Evolutionary conservation across 257 asterid genomes (phyloP).

Genomic region (Lithospermum erythrorhizon): DNA sequence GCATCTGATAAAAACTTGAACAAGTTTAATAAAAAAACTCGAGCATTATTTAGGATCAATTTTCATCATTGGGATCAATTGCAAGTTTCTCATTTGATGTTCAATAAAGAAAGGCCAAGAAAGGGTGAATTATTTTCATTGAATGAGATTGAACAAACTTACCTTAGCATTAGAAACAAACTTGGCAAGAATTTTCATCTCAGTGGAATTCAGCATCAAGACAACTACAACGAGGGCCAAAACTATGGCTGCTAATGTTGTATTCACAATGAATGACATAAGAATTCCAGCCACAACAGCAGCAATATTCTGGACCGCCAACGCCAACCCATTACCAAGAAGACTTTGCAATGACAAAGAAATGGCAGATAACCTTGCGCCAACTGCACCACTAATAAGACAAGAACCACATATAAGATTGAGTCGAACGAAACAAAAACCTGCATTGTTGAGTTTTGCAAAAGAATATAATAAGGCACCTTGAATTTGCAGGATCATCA

Average conservation of each 20-base stretch:
- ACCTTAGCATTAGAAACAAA: conserved; percentile 15
- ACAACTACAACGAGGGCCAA: conserved; percentile 12
- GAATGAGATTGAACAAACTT: not conserved
- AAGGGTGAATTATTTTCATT: no score
- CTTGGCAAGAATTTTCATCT: conserved; percentile 10
- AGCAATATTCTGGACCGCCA: conserved; percentile 21
- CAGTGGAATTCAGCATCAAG: conserved; percentile 10
- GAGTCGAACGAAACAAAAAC: not conserved
- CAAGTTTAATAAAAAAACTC: no score
- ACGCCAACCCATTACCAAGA: conserved; percentile 15
- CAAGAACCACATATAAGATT: not conserved
- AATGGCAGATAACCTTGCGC: conserved; percentile 21
- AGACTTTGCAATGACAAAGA: conserved; percentile 16
- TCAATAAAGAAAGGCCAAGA: no score
- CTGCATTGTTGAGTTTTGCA: no score
- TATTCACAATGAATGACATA: conserved; percentile 21
- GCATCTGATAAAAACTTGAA: no score
- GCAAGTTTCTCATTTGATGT: no score
- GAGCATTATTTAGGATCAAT: no score
- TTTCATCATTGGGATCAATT: no score
- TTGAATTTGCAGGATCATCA: conserved; percentile 25
- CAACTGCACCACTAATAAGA: conserved; percentile 19
- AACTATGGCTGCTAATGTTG: conserved; percentile 18
- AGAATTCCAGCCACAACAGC: conserved; percentile 19
- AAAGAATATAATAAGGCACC: conserved; percentile 9